Percentiles rank a stretch among this genome's conserved stretches.
Conservation (phyloP, 306 rosid genomes). For the Cucumis cinereus region DNA sequence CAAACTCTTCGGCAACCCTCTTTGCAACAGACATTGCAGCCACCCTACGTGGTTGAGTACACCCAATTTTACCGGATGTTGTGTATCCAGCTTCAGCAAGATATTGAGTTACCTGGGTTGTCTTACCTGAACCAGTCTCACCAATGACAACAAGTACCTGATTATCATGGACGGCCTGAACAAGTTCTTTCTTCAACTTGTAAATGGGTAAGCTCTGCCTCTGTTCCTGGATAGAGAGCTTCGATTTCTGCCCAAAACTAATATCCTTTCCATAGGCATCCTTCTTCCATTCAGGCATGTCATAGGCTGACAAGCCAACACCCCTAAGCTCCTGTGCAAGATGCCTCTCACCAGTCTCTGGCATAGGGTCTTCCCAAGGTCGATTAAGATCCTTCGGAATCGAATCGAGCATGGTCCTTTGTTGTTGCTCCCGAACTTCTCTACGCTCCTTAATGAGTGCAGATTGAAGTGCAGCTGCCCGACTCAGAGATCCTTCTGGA, state of each 20-base stretch:
- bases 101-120: constrained; percentile 89
- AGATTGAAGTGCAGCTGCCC: constrained; percentile 87
- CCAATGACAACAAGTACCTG: constrained; percentile 77
- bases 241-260: constrained; percentile 76
- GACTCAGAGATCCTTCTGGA: constrained; percentile 80
- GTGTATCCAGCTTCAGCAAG: constrained; percentile 82
- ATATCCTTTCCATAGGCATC: constrained; percentile 82
- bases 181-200: constrained; percentile 64
- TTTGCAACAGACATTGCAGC: constrained; percentile 89
- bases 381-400: constrained; percentile 95
- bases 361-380: constrained; percentile 96
- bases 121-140: constrained; percentile 89
- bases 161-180: constrained; percentile 74
- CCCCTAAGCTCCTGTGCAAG: constrained; percentile 91
- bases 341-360: constrained; percentile 78
- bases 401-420: constrained; percentile 78
- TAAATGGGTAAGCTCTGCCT: constrained; percentile 73
- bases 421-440: constrained; percentile 83
- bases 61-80: constrained; percentile 67
- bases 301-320: constrained; percentile 80
- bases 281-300: constrained; percentile 91
- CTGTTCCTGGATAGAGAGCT: constrained; percentile 79
- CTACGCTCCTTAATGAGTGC: constrained; percentile 89
- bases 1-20: constrained; percentile 88
- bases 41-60: constrained; percentile 90